These are phyloP conservation scores for Buddleja alternifolia DNA, from an alignment of 257 asterid species.

Conservation along the genomic window DNA sequence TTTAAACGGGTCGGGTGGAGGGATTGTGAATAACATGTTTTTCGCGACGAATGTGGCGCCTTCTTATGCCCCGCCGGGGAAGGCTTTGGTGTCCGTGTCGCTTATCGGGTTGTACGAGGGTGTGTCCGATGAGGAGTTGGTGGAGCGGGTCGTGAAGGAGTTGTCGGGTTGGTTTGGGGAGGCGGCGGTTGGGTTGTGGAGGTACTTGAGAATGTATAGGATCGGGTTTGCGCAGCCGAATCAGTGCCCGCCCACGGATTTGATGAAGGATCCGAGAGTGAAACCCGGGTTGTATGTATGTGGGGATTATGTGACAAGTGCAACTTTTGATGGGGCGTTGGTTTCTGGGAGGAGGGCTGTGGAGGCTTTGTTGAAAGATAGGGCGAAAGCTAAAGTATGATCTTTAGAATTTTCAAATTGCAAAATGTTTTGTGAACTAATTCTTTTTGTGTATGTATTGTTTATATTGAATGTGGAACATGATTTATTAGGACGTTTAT, in stretches of 20 bases:
- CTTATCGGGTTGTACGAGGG: constrained; percentile 61
- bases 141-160: constrained; percentile 57
- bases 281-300: constrained; percentile 71
- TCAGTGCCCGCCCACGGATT: constrained; percentile 83
- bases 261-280: constrained; percentile 66
- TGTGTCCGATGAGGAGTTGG: constrained; percentile 66
- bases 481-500: constrained; percentile 26
- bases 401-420: neutral
- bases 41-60: constrained; percentile 83
- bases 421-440: neutral
- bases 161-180: constrained; percentile 79
- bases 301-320: constrained; percentile 87
- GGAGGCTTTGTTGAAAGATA: constrained; percentile 77
- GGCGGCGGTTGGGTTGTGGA: constrained; percentile 61
- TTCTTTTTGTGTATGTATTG: constrained; percentile 9
- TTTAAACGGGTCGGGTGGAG: constrained; percentile 73
- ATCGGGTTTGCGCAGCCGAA: constrained; percentile 85
- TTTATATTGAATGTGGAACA: constrained; percentile 2
- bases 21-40: constrained; percentile 93
- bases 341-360: constrained; percentile 90
- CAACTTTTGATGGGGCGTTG: constrained; percentile 94
- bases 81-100: constrained; percentile 77
- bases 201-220: constrained; percentile 69
- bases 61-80: constrained; percentile 76
- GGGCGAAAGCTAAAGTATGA: constrained; percentile 44